phyloP scores from a whole-genome alignment of 345 rosid species.

The Viola odorata region DNA sequence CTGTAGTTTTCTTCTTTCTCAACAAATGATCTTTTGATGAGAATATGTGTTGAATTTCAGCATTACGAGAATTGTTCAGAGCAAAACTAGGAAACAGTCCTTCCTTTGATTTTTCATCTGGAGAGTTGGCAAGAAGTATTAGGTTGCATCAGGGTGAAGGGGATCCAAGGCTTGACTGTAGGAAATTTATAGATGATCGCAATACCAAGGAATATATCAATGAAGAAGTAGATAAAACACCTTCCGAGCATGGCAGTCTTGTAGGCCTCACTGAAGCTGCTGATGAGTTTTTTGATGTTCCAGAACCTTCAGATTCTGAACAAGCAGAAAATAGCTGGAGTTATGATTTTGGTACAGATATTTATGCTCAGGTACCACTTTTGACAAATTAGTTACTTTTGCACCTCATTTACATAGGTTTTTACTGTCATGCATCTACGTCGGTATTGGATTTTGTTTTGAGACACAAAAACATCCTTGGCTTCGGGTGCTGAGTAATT shows the following conservation, averaged over 20 bases:
- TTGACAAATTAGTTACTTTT: neutral
- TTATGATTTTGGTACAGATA: constrained; percentile 55
- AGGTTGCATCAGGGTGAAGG: constrained; percentile 37
- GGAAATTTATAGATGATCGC: constrained; percentile 28
- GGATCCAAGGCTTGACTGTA: constrained; percentile 23
- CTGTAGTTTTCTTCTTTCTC: too few species aligned
- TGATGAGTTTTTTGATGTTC: constrained; percentile 93
- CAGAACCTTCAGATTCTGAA: constrained; percentile 66
- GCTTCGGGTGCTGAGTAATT: too few species aligned
- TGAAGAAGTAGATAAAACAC: constrained; percentile 53
- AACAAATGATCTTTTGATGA: neutral
- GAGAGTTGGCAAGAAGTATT: constrained; percentile 47
- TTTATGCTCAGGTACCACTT: constrained; percentile 51
- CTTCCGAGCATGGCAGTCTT: constrained; percentile 75
- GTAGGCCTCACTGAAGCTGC: constrained; percentile 66
- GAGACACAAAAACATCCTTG: too few species aligned
- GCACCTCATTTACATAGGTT: neutral
- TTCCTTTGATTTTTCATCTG: constrained; percentile 55
- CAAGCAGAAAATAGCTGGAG: constrained; percentile 54
- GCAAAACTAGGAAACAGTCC: constrained; percentile 58
- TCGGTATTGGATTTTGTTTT: too few species aligned
- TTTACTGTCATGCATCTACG: neutral
- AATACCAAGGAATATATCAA: constrained; percentile 31
- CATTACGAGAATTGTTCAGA: constrained; percentile 73
- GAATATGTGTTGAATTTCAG: constrained; percentile 34